phyloP scores from a whole-genome alignment of 2,329 filamentous ascomycete species.

The Hypomyces perniciosus region DNA sequence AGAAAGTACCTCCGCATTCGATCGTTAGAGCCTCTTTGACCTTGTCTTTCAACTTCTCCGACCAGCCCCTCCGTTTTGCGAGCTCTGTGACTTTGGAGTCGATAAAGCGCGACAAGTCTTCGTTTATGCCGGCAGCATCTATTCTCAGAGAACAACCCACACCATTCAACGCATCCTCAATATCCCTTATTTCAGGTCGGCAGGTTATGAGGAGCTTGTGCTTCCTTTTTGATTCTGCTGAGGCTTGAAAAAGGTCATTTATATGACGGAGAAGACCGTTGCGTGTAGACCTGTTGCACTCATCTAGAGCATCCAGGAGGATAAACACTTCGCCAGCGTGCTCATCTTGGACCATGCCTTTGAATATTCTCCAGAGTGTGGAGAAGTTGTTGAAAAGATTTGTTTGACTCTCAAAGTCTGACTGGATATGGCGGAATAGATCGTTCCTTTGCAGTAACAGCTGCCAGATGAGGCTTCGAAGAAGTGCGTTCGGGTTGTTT shows the following conservation, averaged over 20 bases:
- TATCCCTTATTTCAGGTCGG: conserved; percentile 6
- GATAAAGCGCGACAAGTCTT: conserved; percentile 10
- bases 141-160: not conserved
- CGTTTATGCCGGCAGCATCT: conserved; percentile 5
- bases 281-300: conserved; percentile 9
- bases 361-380: conserved; percentile 10
- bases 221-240: not conserved
- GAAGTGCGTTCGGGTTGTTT: conserved; percentile 4
- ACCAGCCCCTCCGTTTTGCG: not conserved
- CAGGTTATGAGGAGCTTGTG: conserved; percentile 9
- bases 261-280: conserved; percentile 1
- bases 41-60: not conserved
- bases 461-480: conserved; percentile 15
- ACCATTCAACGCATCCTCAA: conserved; percentile 1
- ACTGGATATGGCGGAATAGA: conserved; percentile 7
- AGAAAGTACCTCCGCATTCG: conserved; percentile 8
- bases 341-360: conserved; percentile 6
- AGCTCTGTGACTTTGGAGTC: conserved; percentile 1
- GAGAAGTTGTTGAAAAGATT: conserved; percentile 8
- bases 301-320: conserved; percentile 13
- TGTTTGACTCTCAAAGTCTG: not conserved
- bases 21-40: not conserved
- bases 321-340: conserved; percentile 8
- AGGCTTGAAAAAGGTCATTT: not conserved
- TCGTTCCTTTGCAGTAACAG: conserved; percentile 11